Percentiles rank a stretch among this genome's conserved stretches.
Conservation (phyloP, 495 filamentous ascomycete genomes). For the Podospora pseudoanserina region DNA sequence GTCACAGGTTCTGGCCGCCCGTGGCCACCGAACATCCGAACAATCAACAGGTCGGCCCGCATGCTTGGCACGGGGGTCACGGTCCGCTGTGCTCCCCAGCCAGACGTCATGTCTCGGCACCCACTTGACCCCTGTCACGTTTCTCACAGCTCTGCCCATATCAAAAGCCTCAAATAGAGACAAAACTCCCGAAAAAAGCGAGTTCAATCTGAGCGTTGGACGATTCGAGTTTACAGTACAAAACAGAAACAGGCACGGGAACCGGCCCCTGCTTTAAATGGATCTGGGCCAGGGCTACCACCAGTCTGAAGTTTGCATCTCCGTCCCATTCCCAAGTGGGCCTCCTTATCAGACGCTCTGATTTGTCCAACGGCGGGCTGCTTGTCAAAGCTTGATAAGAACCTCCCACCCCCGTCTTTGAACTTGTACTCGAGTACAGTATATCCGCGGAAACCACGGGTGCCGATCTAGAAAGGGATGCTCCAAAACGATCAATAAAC, state of each 20-base stretch:
- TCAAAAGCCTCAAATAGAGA: neutral
- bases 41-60: constrained; percentile 1
- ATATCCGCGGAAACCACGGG: constrained; percentile 23
- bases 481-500: constrained; percentile 1
- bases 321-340: constrained; percentile 22
- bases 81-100: neutral
- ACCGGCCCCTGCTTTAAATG: neutral
- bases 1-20: neutral
- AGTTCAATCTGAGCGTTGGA: neutral
- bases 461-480: neutral
- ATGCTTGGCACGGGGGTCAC: constrained; percentile 6
- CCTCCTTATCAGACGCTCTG: constrained; percentile 29
- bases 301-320: constrained; percentile 23
- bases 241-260: neutral
- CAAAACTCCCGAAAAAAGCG: neutral
- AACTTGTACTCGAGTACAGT: constrained; percentile 1
- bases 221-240: neutral
- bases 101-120: constrained; percentile 11
- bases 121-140: constrained; percentile 2
- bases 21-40: neutral
- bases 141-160: neutral
- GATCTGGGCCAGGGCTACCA: neutral
- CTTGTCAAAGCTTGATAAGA: constrained; percentile 28
- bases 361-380: constrained; percentile 15
- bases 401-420: neutral